Base-by-base conservation (phyloP, 2,329 filamentous ascomycete genomes). In the Pezicula rhizophila region DNA sequence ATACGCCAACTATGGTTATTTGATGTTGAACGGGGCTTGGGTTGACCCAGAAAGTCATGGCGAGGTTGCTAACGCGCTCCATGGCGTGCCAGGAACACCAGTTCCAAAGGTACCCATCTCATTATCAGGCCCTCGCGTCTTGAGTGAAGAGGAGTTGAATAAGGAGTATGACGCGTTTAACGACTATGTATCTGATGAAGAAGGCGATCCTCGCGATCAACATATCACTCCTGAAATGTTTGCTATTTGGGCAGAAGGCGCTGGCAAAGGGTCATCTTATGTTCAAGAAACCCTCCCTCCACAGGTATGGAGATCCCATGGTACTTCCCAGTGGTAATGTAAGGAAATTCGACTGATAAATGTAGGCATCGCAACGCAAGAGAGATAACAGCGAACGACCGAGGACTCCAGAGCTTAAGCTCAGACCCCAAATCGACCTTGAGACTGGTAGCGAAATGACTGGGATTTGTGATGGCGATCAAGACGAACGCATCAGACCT, bases 191-290 rank as follows among this genome's bases (percentile, higher is more conserved):
- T 68, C 64, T 0, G 70, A 74, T 45, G 62, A 67, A 17, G 72
- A 77, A 49, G 71, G 68, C 2, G 64, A 66, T 18, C 61, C 64
- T 0, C 54, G 62, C 4, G 57, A 62, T 4, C 65, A 63, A 1
- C 66, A 65, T 1, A 68, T 76, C 25, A 69, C 66, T 0, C 69
- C 71, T 1, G 68, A 63, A 50, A 72, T 66, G 0, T 76, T 75
- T 68, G 65, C 61, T 57, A 69, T 28, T 55, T 68, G 49, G 70
- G 68, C 45, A 62, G 62, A 34, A 51, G 61, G 52, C 58, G 63
- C 47, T 64, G 60, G 59, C 14, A 42, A 20, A 31, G 57, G 52
- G 25, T 51, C 59, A 23, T 35, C 25, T n/a, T 57, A 49, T 37
- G 60, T 42, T 31, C 28, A 7, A 31, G 28, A 31, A 31, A 31